Evolutionary conservation across 1,139 yeast genomes (phyloP), one percentile per base, ranked within the genome.

Genomic region (Yamadazyma triangularis): DNA sequence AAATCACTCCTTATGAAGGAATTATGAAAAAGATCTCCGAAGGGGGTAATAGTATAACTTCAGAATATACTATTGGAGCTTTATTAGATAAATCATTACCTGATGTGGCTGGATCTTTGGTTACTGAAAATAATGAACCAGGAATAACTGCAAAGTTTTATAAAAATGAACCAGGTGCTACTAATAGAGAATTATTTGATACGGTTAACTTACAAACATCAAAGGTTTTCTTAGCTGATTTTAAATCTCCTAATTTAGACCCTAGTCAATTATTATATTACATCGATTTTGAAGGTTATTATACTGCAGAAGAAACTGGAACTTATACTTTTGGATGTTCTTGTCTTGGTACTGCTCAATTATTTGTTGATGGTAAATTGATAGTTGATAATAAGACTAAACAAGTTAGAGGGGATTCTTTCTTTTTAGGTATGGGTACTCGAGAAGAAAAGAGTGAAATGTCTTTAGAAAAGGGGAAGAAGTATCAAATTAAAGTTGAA

Each of bases 311-410:
- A 31, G 67, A 58, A 31, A 47, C 67, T 31, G 78, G 71, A 13
- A 64, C 55, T 10, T 77, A 73, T 44, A 67, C 62, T 32, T 67
- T 78, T 47, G 79, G 80, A 16, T 55, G 71, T 33, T 52, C 69
- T 7, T 67, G 69, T 29, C 48, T 63, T 31, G 84, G 84, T 28
- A 70, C 79, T 27, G 78, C 76, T 22, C 64, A 62, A 44, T 41
- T 77, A 15, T 77, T 61, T 44, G 51, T 77, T 31, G 69, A 77
- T 42, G 80, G 55, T 33, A 50, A 72, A 46, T 53, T 73, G 33
- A 58, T 77, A 18, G 75, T 76, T 36, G 82, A 77, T 48, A 76
- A 77, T 56, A 70, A 66, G 45, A 71, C 75, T 25, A 51, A 61
- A 15, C 83, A 78, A 55, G 58, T 44, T 11, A 50, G 48, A 25